These are phyloP conservation scores for Botrytis cinerea DNA, from an alignment of 2,329 filamentous ascomycete species.

Conservation along the genomic window DNA sequence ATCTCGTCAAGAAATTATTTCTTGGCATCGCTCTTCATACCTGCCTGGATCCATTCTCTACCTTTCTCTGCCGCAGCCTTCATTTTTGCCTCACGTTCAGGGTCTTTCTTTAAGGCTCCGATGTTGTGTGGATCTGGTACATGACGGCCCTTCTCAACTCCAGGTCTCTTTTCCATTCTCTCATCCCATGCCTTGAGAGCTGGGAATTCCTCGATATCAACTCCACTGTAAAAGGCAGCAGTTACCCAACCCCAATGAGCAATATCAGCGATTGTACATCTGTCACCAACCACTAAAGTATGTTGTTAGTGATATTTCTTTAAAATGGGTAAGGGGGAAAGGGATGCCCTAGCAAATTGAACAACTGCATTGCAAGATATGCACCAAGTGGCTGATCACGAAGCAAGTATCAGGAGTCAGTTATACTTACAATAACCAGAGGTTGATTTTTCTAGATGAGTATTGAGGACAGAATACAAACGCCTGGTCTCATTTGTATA, in stretches of 20 bases:
- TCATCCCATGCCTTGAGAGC: constrained; percentile 76
- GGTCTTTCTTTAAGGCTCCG: constrained; percentile 48
- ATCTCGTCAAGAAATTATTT: constrained; percentile 27
- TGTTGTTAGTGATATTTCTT: background rate
- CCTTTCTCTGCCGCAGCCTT: constrained; percentile 56
- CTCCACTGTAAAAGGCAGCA: constrained; percentile 49
- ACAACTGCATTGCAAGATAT: background rate
- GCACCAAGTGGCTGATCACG: no score
- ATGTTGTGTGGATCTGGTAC: constrained; percentile 69
- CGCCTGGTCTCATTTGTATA: constrained; percentile 84
- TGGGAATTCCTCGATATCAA: constrained; percentile 76
- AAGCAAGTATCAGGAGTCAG: background rate
- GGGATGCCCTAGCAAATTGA: background rate
- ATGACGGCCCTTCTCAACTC: constrained; percentile 73
- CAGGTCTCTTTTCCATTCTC: constrained; percentile 66
- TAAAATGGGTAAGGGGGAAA: background rate
- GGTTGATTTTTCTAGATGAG: constrained; percentile 60
- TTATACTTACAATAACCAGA: constrained; percentile 50
- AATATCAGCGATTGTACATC: constrained; percentile 76
- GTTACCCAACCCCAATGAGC: constrained; percentile 47
- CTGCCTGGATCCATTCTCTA: constrained; percentile 66
- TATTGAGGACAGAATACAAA: constrained; percentile 76
- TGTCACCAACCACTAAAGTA: constrained; percentile 59
- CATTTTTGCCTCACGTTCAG: constrained; percentile 48
- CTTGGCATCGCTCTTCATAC: constrained; percentile 54